Conservation (phyloP, 306 rosid species). For the Begonia fuchsioides region DNA sequence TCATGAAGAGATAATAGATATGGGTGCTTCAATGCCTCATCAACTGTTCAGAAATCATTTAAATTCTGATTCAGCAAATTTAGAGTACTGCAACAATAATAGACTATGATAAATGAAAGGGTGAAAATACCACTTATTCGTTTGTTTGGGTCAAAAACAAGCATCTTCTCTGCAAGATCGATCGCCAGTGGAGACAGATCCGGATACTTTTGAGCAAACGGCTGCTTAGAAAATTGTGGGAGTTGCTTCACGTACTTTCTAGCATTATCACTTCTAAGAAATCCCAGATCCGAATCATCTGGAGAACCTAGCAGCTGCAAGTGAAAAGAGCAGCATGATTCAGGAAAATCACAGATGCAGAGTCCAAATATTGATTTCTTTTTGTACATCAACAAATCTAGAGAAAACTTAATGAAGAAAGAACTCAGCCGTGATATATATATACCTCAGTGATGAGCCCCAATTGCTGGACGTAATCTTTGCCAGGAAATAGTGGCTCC, state of each 20-base stretch:
- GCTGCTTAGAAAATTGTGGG: constrained; percentile 48
- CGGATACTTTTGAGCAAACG: constrained; percentile 48
- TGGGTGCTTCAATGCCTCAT: constrained; percentile 87
- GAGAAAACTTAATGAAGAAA: constrained; percentile 2
- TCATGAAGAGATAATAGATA: constrained; percentile 77
- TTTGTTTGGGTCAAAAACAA: constrained; percentile 76
- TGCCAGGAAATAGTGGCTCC: constrained; percentile 60
- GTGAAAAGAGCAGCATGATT: too few species aligned
- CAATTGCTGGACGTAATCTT: constrained; percentile 60
- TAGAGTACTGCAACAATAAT: constrained; percentile 1
- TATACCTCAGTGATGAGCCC: constrained; percentile 55
- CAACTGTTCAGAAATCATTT: constrained; percentile 30
- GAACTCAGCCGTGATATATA: constrained; percentile 1
- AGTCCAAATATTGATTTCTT: background rate
- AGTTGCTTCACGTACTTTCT: constrained; percentile 88
- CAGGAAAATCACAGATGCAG: background rate
- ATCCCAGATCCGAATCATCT: constrained; percentile 77
- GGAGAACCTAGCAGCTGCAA: constrained; percentile 82
- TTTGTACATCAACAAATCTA: background rate
- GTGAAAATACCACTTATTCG: constrained; percentile 69
- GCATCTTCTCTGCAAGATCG: constrained; percentile 89
- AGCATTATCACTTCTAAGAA: constrained; percentile 87
- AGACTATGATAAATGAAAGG: constrained; percentile 6
- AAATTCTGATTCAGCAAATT: constrained; percentile 8
- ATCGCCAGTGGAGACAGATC: constrained; percentile 54